A percentile compares a stretch with the other conserved stretches of the same genome.
Evolutionary conservation across 495 filamentous ascomycete species (phyloP).

Genomic region (Hypoxylon rickii): DNA sequence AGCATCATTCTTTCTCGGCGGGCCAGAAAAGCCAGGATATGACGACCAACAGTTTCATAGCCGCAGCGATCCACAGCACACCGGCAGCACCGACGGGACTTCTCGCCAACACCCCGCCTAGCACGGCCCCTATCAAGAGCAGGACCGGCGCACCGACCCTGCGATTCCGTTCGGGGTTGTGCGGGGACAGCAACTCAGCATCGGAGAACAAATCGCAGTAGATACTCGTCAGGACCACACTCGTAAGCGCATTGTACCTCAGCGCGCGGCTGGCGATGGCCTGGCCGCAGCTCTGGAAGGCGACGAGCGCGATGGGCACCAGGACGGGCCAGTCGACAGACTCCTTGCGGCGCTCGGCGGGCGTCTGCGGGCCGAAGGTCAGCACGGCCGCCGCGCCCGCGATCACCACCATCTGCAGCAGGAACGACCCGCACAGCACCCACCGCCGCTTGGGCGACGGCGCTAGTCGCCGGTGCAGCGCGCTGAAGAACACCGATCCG

Average conservation of each 20-base stretch:
- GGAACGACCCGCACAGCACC: conserved; percentile 67
- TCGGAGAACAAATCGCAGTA: conserved; percentile 75
- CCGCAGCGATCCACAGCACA: conserved; percentile 65
- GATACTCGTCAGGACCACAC: conserved; percentile 72
- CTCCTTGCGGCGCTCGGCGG: conserved; percentile 42
- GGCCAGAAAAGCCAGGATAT: conserved; percentile 64
- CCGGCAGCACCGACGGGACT: conserved; percentile 62
- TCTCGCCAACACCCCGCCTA: conserved; percentile 62
- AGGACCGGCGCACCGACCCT: conserved; percentile 60
- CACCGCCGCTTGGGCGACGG: conserved; percentile 59
- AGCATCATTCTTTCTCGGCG: conserved; percentile 30
- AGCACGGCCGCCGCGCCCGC: conserved; percentile 63
- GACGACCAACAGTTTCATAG: conserved; percentile 57
- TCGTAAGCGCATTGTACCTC: conserved; percentile 63
- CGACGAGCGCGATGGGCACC: conserved; percentile 64
- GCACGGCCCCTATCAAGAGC: conserved; percentile 62
- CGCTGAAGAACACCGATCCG: conserved; percentile 66
- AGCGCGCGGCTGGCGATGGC: conserved; percentile 70
- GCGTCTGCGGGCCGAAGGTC: conserved; percentile 44
- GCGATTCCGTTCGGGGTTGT: conserved; percentile 63
- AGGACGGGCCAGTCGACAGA: conserved; percentile 60
- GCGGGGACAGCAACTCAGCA: conserved; percentile 54
- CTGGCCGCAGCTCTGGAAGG: conserved; percentile 73
- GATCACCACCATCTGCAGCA: conserved; percentile 57
- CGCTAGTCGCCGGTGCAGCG: conserved; percentile 62